phyloP scores from a whole-genome alignment of 768 basidiomycete genomes.

The Boletus reticuloceps region DNA sequence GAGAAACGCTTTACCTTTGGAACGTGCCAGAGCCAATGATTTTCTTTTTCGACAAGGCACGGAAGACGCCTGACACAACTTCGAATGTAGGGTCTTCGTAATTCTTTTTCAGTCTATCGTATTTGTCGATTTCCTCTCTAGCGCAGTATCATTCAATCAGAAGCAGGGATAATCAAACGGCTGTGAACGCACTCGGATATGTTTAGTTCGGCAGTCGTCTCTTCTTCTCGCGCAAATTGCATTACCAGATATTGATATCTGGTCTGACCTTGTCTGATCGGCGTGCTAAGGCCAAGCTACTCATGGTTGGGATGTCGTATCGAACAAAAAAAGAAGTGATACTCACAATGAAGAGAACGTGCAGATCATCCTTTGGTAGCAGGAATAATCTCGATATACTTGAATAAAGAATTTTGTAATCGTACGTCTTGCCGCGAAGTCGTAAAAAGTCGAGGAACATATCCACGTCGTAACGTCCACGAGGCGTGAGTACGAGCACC shows the following conservation, averaged over 20 bases:
- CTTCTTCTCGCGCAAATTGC: constrained; percentile 97
- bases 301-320: constrained; percentile 4
- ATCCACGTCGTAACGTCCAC: constrained; percentile 97
- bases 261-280: constrained; percentile 97
- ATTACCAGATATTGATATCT: constrained; percentile 97
- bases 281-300: constrained; percentile 86
- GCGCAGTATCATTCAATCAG: not conserved
- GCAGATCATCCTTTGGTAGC: constrained; percentile 94
- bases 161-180: not conserved
- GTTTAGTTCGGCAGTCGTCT: constrained; percentile 93
- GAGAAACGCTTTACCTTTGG: constrained; percentile 58
- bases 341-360: constrained; percentile 90
- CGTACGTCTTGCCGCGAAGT: constrained; percentile 97
- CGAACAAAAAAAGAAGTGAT: not conserved
- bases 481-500: constrained; percentile 89
- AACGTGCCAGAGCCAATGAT: constrained; percentile 86
- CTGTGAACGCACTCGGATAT: constrained; percentile 72
- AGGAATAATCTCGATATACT: constrained; percentile 89
- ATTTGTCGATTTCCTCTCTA: constrained; percentile 74
- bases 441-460: constrained; percentile 95
- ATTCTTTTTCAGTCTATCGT: constrained; percentile 85
- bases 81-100: constrained; percentile 96
- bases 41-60: constrained; percentile 86
- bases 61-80: constrained; percentile 92
- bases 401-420: constrained; percentile 93